Conservation (phyloP, 2,329 filamentous ascomycete species). For the Aspergillus persii region DNA sequence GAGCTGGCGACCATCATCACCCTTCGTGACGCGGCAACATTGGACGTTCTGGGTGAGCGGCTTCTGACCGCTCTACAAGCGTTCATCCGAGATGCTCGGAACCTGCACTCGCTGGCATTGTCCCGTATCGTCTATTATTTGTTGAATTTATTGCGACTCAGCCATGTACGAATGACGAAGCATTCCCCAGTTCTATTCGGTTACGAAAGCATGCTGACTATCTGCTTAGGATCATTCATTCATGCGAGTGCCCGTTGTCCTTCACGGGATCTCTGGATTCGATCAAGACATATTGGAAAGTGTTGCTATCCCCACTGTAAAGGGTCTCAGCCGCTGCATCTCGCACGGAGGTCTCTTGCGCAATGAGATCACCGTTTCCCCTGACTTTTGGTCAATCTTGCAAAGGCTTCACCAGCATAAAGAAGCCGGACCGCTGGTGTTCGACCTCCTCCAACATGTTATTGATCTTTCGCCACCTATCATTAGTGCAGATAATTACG, state of each 20-base stretch:
- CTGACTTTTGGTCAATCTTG: slow-evolving; percentile 94
- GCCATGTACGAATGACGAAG: slow-evolving; percentile 64
- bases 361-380: slow-evolving; percentile 92
- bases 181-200: neutral
- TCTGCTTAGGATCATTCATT: slow-evolving; percentile 73
- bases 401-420: slow-evolving; percentile 68
- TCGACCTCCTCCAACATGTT: slow-evolving; percentile 79
- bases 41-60: slow-evolving; percentile 70
- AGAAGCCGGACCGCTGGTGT: slow-evolving; percentile 73
- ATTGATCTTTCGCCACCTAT: slow-evolving; percentile 71
- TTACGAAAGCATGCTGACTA: slow-evolving; percentile 12
- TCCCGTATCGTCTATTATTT: slow-evolving; percentile 85
- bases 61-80: slow-evolving; percentile 78
- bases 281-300: slow-evolving; percentile 73
- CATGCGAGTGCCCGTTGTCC: slow-evolving; percentile 83
- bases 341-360: slow-evolving; percentile 72
- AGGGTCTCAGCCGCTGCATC: slow-evolving; percentile 77
- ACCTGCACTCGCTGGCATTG: slow-evolving; percentile 78
- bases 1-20: slow-evolving; percentile 84
- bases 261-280: slow-evolving; percentile 88
- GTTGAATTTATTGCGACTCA: slow-evolving; percentile 73
- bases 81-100: slow-evolving; percentile 73
- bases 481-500: slow-evolving; percentile 93
- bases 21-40: slow-evolving; percentile 70
- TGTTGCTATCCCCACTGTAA: slow-evolving; percentile 71